Conservation (phyloP, 2,329 filamentous ascomycete species). For the Volutella citrinella region DNA sequence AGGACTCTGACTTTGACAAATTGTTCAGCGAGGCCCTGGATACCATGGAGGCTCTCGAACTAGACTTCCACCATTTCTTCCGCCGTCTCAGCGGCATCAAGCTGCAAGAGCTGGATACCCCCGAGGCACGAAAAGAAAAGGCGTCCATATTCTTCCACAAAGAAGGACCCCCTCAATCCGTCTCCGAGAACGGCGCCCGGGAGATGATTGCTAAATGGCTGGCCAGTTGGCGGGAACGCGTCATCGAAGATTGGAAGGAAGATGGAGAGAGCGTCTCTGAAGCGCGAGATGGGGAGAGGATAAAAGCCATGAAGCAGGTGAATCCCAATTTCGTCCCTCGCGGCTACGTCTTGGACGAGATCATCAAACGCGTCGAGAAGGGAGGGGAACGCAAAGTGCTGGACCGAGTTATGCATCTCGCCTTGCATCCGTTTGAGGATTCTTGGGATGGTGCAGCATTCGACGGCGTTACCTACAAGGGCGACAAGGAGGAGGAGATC, state of each 20-base stretch:
- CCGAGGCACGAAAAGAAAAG: slow-evolving; percentile 57
- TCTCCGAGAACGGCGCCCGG: slow-evolving; percentile 62
- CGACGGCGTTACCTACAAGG: slow-evolving; percentile 47
- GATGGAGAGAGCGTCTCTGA: slow-evolving; percentile 35
- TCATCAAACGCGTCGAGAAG: slow-evolving; percentile 86
- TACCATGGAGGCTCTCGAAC: slow-evolving; percentile 72
- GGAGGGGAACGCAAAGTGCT: slow-evolving; percentile 78
- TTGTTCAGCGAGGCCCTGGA: slow-evolving; percentile 83
- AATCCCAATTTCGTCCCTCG: slow-evolving; percentile 93
- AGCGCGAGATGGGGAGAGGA: slow-evolving; percentile 58
- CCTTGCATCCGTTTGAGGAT: slow-evolving; percentile 80
- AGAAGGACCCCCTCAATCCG: slow-evolving; percentile 60
- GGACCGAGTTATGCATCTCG: slow-evolving; percentile 75
- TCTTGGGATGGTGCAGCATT: slow-evolving; percentile 57
- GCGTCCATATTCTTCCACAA: slow-evolving; percentile 77
- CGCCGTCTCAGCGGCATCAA: slow-evolving; percentile 67
- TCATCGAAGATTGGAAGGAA: slow-evolving; percentile 73
- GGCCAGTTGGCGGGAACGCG: slow-evolving; percentile 68
- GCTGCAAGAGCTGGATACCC: slow-evolving; percentile 60
- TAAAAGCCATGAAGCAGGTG: slow-evolving; percentile 72
- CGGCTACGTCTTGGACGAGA: slow-evolving; percentile 88
- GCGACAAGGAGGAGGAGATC: slow-evolving; percentile 70
- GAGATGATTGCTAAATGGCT: slow-evolving; percentile 76
- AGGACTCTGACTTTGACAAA: slow-evolving; percentile 72
- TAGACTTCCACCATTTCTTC: slow-evolving; percentile 97